phyloP scores from a whole-genome alignment of 2,329 filamentous ascomycete genomes.

The Curvularia spicifera region DNA sequence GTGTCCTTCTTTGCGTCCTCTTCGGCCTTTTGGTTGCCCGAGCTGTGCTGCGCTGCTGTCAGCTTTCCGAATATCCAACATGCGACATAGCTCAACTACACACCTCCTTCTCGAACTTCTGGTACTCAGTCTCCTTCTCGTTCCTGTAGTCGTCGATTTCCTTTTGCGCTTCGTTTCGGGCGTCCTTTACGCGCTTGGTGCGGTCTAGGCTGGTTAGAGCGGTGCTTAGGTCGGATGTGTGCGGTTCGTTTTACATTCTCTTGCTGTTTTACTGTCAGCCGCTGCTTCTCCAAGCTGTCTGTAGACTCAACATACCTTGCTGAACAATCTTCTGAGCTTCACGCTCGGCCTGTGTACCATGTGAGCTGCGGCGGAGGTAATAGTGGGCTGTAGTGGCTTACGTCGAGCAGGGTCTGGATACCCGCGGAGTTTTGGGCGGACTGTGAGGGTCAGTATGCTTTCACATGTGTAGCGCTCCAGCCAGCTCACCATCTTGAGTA shows the following conservation, averaged over 20 bases:
- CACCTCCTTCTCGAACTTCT: constrained; percentile 87
- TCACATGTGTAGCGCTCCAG: not conserved
- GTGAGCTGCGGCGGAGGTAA: constrained; percentile 47
- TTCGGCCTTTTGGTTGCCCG: constrained; percentile 79
- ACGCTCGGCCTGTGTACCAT: constrained; percentile 77
- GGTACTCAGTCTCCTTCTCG: constrained; percentile 92
- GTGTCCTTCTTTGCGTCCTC: constrained; percentile 79
- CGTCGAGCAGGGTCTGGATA: constrained; percentile 98
- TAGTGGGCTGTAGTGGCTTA: constrained; percentile 60
- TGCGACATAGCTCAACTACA: constrained; percentile 15
- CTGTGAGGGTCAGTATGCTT: constrained; percentile 57
- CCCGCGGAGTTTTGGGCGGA: constrained; percentile 98
- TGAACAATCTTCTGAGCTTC: constrained; percentile 99
- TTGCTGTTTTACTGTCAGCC: constrained; percentile 60
- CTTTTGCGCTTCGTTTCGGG: constrained; percentile 94
- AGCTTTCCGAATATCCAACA: constrained; percentile 14
- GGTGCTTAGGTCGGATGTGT: constrained; percentile 14
- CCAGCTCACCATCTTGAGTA: constrained; percentile 36
- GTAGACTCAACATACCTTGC: constrained; percentile 68
- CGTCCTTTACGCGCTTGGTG: constrained; percentile 96
- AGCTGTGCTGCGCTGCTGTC: constrained; percentile 73
- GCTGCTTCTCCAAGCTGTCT: not conserved
- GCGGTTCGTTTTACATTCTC: constrained; percentile 73
- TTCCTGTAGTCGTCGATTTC: constrained; percentile 93
- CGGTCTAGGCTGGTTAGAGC: constrained; percentile 66